A percentile compares a stretch with the other conserved stretches of the same genome.
Evolutionary conservation across 1,139 yeast species (phyloP).

Genomic region (Candida neerlandica): DNA sequence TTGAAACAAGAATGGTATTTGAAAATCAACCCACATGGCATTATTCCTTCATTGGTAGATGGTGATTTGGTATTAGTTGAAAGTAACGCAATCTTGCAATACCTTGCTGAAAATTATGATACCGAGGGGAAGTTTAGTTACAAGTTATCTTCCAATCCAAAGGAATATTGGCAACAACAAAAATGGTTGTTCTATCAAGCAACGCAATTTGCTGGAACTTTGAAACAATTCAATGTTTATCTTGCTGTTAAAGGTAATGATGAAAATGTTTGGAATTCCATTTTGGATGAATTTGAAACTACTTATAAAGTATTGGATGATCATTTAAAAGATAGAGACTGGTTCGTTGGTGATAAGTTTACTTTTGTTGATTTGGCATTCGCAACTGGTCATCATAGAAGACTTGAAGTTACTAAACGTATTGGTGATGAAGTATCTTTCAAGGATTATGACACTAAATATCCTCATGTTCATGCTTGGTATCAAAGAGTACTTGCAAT

Average conservation of each 20-base stretch:
- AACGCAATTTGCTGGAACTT: slow-evolving; percentile 9
- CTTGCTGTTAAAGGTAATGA: not conserved
- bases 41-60: slow-evolving; percentile 15
- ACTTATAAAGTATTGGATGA: slow-evolving; percentile 1
- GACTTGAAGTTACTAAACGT: slow-evolving; percentile 9
- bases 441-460: slow-evolving; percentile 9
- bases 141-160: not conserved
- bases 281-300: not conserved
- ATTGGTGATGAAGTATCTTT: slow-evolving; percentile 6
- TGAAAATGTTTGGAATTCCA: not conserved
- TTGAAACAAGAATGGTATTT: slow-evolving; percentile 17
- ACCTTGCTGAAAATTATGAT: slow-evolving; percentile 14
- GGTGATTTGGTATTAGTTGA: slow-evolving; percentile 10
- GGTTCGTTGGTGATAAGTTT: slow-evolving; percentile 16
- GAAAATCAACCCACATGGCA: slow-evolving; percentile 16
- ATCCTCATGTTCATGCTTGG: slow-evolving; percentile 13
- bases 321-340: not conserved
- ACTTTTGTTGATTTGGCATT: slow-evolving; percentile 15
- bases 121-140: slow-evolving; percentile 9
- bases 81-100: slow-evolving; percentile 14
- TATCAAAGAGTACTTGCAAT: slow-evolving; percentile 8
- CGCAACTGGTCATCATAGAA: slow-evolving; percentile 11
- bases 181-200: slow-evolving; percentile 14
- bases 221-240: not conserved
- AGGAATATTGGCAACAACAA: slow-evolving; percentile 11